Evolutionary conservation across 352 stramenopile genomes (phyloP).

Genomic region (Phytophthora sojae): DNA sequence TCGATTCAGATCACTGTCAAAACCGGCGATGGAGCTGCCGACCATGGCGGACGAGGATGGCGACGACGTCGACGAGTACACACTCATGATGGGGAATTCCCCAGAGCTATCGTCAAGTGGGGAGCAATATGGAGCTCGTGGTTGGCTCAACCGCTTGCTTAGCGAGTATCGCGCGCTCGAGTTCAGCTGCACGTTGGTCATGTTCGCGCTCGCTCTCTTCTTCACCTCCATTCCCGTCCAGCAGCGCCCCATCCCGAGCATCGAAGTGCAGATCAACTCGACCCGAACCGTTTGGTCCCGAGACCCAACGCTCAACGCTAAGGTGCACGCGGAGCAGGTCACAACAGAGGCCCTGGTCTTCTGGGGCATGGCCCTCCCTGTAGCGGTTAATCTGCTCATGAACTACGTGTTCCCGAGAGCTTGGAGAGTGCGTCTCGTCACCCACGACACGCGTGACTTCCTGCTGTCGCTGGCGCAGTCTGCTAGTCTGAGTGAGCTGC

Average conservation of each 20-base stretch:
- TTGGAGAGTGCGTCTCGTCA: constrained; percentile 53
- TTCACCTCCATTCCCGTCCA: constrained; percentile 61
- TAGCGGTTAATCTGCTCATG: constrained; percentile 61
- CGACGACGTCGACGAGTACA: constrained; percentile 37
- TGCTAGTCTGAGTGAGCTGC: constrained; percentile 51
- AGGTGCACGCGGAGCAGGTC: constrained; percentile 57
- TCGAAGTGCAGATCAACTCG: constrained; percentile 52
- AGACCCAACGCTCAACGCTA: constrained; percentile 58
- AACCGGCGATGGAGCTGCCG: not conserved
- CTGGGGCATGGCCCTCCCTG: constrained; percentile 38
- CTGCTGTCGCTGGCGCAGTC: constrained; percentile 63
- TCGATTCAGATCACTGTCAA: not conserved
- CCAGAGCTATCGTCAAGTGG: constrained; percentile 11
- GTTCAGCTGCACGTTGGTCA: constrained; percentile 57
- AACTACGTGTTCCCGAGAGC: constrained; percentile 60
- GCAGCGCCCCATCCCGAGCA: constrained; percentile 51
- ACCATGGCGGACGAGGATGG: constrained; percentile 14
- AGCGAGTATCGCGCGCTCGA: constrained; percentile 58
- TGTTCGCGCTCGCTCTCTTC: constrained; percentile 55
- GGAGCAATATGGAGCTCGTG: not conserved
- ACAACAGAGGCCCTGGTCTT: constrained; percentile 52
- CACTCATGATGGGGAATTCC: constrained; percentile 28
- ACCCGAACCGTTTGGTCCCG: constrained; percentile 53
- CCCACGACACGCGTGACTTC: constrained; percentile 78
- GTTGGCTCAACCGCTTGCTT: constrained; percentile 7